Percentiles rank a stretch among this genome's conserved stretches.
Evolutionary conservation across 805 yeast species (phyloP).

Genomic region (Hanseniaspora hatyaiensis): DNA sequence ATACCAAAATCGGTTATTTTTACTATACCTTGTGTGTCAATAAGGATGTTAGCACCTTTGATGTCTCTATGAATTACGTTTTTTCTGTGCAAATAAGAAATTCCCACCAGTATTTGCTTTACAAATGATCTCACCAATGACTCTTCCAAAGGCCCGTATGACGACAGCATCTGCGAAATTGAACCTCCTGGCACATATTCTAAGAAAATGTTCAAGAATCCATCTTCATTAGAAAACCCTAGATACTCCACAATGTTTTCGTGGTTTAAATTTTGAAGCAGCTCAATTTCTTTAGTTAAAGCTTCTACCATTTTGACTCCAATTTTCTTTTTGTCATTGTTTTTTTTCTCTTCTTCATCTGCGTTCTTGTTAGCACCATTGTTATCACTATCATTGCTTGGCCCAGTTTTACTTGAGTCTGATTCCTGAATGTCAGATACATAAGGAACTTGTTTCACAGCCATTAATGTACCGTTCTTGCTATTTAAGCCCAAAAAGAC

Average conservation of each 20-base stretch:
- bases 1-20: slow-evolving; percentile 83
- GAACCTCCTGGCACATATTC: slow-evolving; percentile 69
- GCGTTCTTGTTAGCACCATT: slow-evolving; percentile 20
- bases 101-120: slow-evolving; percentile 63
- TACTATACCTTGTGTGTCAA: slow-evolving; percentile 68
- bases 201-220: slow-evolving; percentile 63
- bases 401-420: slow-evolving; percentile 23
- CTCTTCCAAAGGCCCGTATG: slow-evolving; percentile 73
- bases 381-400: slow-evolving; percentile 15
- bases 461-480: slow-evolving; percentile 88
- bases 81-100: slow-evolving; percentile 60
- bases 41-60: slow-evolving; percentile 76
- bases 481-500: slow-evolving; percentile 89
- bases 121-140: slow-evolving; percentile 60
- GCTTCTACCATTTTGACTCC: slow-evolving; percentile 56
- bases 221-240: slow-evolving; percentile 72
- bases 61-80: slow-evolving; percentile 78
- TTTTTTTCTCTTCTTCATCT: slow-evolving; percentile 20
- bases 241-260: slow-evolving; percentile 85
- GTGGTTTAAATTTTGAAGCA: slow-evolving; percentile 71
- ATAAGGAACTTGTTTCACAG: slow-evolving; percentile 84
- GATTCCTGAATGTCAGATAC: slow-evolving; percentile 20
- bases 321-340: slow-evolving; percentile 29
- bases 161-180: slow-evolving; percentile 55
- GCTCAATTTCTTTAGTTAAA: slow-evolving; percentile 64